Evolutionary conservation across 768 basidiomycete species (phyloP).

Genomic region (Termitomyces eurrhizus): DNA sequence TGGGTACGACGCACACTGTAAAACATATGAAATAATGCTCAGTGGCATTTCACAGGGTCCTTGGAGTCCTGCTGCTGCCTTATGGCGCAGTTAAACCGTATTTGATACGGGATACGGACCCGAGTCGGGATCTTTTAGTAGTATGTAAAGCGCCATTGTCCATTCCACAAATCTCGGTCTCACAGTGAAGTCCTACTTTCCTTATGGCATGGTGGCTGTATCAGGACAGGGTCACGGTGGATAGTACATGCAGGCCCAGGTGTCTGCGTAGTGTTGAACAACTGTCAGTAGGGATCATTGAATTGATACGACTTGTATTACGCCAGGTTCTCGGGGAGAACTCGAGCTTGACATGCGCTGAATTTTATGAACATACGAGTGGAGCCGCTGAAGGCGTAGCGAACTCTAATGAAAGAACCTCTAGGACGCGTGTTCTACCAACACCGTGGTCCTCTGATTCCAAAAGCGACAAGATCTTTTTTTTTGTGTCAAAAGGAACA

Average conservation of each 20-base stretch:
- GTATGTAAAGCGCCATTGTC: background rate
- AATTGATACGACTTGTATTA: background rate
- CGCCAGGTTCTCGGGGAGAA: background rate
- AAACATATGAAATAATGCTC: background rate
- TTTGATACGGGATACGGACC: background rate
- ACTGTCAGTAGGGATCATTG: background rate
- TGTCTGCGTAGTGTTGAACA: background rate
- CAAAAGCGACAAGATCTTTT: background rate
- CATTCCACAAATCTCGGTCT: background rate
- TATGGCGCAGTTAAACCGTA: background rate
- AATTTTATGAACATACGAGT: background rate
- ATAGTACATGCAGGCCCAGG: too few species aligned
- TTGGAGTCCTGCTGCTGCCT: background rate
- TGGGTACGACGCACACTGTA: background rate
- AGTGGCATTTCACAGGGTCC: background rate
- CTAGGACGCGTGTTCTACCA: background rate
- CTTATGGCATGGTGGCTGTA: background rate
- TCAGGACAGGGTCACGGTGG: background rate
- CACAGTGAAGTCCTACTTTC: background rate
- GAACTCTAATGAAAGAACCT: background rate
- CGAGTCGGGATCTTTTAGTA: conserved; percentile 1
- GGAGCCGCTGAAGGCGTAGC: background rate
- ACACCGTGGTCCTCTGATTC: background rate
- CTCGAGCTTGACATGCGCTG: background rate
- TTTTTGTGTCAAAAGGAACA: background rate